Percentiles rank a stretch among this genome's conserved stretches.
phyloP scores from a whole-genome alignment of 768 basidiomycete species.

The Lactarius akahatsu region DNA sequence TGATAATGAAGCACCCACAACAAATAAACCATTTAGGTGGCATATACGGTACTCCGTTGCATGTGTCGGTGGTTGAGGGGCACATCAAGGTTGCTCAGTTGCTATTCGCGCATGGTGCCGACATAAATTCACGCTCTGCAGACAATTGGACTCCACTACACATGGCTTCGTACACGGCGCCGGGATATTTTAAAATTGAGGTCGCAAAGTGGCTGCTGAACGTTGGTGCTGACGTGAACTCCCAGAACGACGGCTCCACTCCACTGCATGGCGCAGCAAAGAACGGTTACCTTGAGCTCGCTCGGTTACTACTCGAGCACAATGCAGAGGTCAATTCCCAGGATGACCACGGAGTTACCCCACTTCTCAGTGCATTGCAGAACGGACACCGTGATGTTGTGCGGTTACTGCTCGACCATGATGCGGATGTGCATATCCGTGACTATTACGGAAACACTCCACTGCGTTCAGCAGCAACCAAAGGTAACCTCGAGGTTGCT shows the following conservation, averaged over 20 bases:
- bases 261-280: neutral
- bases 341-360: neutral
- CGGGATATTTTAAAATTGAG: too few relatives aligned
- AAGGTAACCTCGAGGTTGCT: neutral
- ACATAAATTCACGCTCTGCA: neutral
- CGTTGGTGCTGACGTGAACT: neutral
- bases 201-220: neutral
- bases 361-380: neutral
- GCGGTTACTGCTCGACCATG: neutral
- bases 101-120: neutral
- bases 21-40: neutral
- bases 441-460: neutral
- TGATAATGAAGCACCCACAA: neutral
- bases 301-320: neutral
- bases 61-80: neutral
- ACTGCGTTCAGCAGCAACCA: neutral
- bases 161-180: fast-evolving
- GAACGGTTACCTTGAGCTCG: neutral
- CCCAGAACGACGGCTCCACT: neutral
- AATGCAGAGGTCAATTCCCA: neutral
- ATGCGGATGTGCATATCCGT: neutral
- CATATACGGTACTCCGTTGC: neutral
- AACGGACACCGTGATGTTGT: neutral
- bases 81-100: neutral
- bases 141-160: neutral